phyloP scores from a whole-genome alignment of 192 early-diverging fungal genomes.

The Podochytrium sp. region DNA sequence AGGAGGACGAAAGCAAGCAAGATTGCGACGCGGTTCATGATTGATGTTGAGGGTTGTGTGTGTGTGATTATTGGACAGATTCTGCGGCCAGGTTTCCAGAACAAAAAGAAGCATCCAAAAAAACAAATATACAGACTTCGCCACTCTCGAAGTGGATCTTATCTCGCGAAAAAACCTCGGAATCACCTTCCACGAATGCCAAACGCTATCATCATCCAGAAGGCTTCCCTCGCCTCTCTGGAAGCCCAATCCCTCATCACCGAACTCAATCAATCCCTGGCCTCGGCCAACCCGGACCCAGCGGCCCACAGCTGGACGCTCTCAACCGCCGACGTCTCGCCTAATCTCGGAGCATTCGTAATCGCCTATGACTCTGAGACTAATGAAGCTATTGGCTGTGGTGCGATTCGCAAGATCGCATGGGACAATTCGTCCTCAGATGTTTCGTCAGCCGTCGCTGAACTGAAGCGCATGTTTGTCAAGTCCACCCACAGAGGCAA shows the following conservation, averaged over 20 bases:
- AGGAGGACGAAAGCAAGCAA: too few species aligned
- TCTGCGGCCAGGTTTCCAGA: too few species aligned
- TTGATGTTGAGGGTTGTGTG: too few species aligned
- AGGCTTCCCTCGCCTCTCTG: background rate
- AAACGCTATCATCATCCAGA: background rate
- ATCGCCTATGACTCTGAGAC: background rate
- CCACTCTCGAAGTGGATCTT: too few species aligned
- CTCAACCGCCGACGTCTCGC: background rate
- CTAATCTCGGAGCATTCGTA: constrained; percentile 3
- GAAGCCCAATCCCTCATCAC: background rate
- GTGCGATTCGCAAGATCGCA: background rate
- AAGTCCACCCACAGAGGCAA: background rate
- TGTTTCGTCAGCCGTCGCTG: background rate
- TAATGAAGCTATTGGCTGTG: background rate
- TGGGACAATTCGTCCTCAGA: background rate
- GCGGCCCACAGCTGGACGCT: constrained; percentile 2
- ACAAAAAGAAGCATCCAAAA: too few species aligned
- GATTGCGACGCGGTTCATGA: too few species aligned
- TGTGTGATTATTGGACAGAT: too few species aligned
- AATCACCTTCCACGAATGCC: background rate
- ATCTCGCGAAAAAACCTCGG: too few species aligned
- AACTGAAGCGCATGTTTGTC: constrained; percentile 29
- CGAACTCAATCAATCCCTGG: background rate
- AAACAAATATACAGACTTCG: too few species aligned
- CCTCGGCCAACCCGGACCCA: constrained; percentile 2